Evolutionary conservation across 139 green algal species (phyloP), one percentile per base, ranked within the genome.

Genomic region (Ostreobium quekettii): DNA sequence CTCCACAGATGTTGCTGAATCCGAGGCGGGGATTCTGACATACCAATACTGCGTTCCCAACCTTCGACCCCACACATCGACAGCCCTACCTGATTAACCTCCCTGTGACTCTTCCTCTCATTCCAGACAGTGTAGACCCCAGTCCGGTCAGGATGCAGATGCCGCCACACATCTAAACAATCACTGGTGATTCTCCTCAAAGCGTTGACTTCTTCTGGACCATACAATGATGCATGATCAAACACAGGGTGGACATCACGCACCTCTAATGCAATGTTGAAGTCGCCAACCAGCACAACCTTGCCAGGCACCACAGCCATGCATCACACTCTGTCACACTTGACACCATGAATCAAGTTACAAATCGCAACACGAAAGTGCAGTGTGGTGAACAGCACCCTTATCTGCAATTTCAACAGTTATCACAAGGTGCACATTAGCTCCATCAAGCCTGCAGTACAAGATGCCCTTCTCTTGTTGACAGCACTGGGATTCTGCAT

Each of bases 71-170:
- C n/a, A n/a, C n/a, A n/a, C n/a, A n/a, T n/a, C n/a, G n/a, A n/a
- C n/a, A n/a, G 42, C 42, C 42, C 42, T 26, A 66, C 65, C 28
- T 72, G 33, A 36, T 72, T 72, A 6, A 4, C 19, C 26, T 64
- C 33, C 39, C 65, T 26, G 33, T 60, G 35, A 4, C 26, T 37
- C 35, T 67, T 72, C 38, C 29, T 61, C 47, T 76, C 70, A 72
- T 76, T 65, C 46, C 64, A 78, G 49, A 78, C 66, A n/a, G 72
- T 78, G 57, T 68, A 78, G 36, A 49, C 36, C 22, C 72, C 36
- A 2, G 8, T 8, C 8, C 36, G 30, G 28, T 78, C 62, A 19
- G 72, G 66, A 26, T 78, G 72, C n/a, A 74, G 66, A 31, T 63
- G 15, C 1, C 65, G 36, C 72, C 72, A 78, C 28, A 64, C 65